Conservation (phyloP, 106 monocot species). For the Dendrobium catenatum region DNA sequence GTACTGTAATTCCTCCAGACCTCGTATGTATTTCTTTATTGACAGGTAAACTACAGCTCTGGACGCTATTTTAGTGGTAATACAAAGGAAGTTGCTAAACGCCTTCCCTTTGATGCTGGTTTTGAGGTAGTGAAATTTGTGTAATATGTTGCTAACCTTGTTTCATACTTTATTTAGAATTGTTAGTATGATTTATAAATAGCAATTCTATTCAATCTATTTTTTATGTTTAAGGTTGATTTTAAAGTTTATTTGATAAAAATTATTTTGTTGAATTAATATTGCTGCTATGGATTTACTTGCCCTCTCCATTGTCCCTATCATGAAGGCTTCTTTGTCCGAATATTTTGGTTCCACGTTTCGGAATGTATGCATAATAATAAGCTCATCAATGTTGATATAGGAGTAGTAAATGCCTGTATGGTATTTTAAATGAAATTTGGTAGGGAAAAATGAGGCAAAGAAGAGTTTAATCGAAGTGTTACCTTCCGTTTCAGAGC, state of each 20-base stretch:
- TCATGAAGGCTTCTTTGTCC: background rate
- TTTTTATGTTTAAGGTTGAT: background rate
- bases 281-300: background rate
- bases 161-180: background rate
- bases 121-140: slow-evolving; percentile 59
- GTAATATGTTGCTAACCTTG: background rate
- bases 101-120: slow-evolving; percentile 92
- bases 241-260: background rate
- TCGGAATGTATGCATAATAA: background rate
- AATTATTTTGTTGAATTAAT: background rate
- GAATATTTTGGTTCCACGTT: background rate
- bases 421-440: background rate
- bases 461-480: background rate
- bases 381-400: background rate
- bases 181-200: background rate
- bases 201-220: background rate
- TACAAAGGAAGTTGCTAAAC: slow-evolving; percentile 31
- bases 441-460: background rate
- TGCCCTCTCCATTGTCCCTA: background rate
- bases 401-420: background rate
- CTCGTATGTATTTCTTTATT: slow-evolving; percentile 12
- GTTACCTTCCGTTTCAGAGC: background rate
- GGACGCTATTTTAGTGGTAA: slow-evolving; percentile 77
- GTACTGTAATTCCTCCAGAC: background rate
- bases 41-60: slow-evolving; percentile 92